Evolutionary conservation across 331 rosid genomes (phyloP).

Genomic region (Spiraea crenata): DNA sequence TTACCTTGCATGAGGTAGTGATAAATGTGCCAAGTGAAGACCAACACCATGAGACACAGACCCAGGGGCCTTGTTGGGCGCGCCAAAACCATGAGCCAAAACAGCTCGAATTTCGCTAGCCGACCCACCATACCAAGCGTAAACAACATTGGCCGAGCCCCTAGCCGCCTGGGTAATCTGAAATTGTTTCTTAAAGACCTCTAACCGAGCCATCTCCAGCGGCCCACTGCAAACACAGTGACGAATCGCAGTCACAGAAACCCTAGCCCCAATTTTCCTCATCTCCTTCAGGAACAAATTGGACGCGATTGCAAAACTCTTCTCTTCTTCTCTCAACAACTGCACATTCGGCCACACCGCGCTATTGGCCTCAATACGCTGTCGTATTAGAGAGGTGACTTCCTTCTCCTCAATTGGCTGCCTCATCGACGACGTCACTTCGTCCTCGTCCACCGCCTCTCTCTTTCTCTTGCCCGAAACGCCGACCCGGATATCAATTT

Average conservation of each 20-base stretch:
- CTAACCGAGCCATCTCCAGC: conserved; percentile 38
- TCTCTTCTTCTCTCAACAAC: conserved; percentile 32
- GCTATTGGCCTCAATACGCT: conserved; percentile 18
- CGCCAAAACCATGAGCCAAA: conserved; percentile 51
- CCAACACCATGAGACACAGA: conserved; percentile 34
- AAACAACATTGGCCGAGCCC: conserved; percentile 43
- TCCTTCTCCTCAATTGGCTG: conserved; percentile 25
- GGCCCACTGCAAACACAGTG: conserved; percentile 34
- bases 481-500: conserved; percentile 31
- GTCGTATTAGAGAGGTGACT: conserved; percentile 43
- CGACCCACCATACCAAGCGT: conserved; percentile 57
- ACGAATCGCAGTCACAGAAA: conserved; percentile 39
- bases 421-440: conserved; percentile 27
- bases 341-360: conserved; percentile 40
- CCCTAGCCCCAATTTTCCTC: conserved; percentile 24
- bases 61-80: conserved; percentile 23
- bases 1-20: conserved; percentile 48
- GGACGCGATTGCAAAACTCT: conserved; percentile 20
- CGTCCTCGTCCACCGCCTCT: conserved; percentile 20
- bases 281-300: conserved; percentile 35
- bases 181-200: conserved; percentile 32
- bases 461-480: conserved; percentile 31
- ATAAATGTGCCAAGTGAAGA: conserved; percentile 39
- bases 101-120: conserved; percentile 24
- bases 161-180: conserved; percentile 38